Evolutionary conservation across 257 asterid species (phyloP).

Genomic region (Solanum pennellii): DNA sequence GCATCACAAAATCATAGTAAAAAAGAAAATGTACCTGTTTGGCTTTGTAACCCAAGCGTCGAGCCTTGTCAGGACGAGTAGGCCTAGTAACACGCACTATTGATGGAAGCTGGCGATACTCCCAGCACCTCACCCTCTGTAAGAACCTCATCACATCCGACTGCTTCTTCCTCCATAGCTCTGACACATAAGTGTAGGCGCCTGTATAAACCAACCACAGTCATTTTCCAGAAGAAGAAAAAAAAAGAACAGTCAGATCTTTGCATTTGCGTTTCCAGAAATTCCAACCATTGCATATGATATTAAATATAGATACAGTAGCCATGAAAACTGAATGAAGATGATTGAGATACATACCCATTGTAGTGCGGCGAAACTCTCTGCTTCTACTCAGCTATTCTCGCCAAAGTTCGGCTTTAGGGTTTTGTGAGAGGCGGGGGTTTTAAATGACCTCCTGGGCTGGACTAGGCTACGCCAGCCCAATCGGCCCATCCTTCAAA

Average conservation of each 20-base stretch:
- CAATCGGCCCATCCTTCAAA: not conserved
- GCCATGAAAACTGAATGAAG: not conserved
- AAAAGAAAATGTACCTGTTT: not conserved
- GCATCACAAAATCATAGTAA: not conserved
- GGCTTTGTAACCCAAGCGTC: not conserved
- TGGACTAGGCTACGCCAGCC: not conserved
- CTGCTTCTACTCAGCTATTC: not conserved
- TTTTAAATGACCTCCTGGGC: not conserved
- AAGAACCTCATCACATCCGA: not conserved
- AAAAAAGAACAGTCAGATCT: not conserved
- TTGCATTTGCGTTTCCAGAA: not conserved
- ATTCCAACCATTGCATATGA: not conserved
- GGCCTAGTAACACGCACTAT: not conserved
- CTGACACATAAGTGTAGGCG: not conserved
- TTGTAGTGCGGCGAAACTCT: not conserved
- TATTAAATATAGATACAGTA: not conserved
- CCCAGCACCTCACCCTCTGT: not conserved
- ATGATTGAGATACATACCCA: not conserved
- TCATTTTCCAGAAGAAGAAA: not conserved
- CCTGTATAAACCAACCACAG: not conserved
- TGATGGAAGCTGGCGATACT: not conserved
- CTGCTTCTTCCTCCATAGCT: not conserved
- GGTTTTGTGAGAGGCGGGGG: not conserved
- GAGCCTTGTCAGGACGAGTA: conserved; percentile 2
- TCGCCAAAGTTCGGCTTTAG: not conserved